Conservation (phyloP, 1,284 basidiomycete species). For the Xerocomus amazonicus region DNA sequence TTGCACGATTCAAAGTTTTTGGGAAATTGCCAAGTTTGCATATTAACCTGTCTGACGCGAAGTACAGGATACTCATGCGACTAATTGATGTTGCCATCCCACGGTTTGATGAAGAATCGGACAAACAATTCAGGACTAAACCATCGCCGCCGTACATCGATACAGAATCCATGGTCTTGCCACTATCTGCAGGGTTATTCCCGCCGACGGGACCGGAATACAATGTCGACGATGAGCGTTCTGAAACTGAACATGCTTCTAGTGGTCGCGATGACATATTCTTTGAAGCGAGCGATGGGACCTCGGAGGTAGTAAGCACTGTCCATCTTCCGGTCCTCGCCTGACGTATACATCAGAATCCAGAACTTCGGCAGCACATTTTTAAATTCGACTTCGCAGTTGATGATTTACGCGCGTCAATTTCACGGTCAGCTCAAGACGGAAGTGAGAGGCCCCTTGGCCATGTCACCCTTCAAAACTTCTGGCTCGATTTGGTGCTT, state of each 20-base stretch:
- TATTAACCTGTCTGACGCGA: constrained; percentile 93
- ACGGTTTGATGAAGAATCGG: constrained; percentile 62
- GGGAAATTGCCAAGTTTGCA: constrained; percentile 88
- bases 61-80: constrained; percentile 94
- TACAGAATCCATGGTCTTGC: constrained; percentile 40
- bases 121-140: constrained; percentile 25
- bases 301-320: constrained; percentile 47
- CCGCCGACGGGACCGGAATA: constrained; percentile 55
- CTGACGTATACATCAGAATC: constrained; percentile 36
- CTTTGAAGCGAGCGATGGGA: constrained; percentile 72
- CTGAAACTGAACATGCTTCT: constrained; percentile 38
- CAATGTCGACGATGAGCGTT: constrained; percentile 64
- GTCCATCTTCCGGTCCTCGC: constrained; percentile 6
- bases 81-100: constrained; percentile 92
- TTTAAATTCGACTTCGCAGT: constrained; percentile 93
- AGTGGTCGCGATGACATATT: constrained; percentile 57
- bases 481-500: constrained; percentile 71
- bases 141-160: constrained; percentile 27
- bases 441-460: constrained; percentile 74
- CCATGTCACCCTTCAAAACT: constrained; percentile 78
- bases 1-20: constrained; percentile 90
- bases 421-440: constrained; percentile 67
- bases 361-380: constrained; percentile 73
- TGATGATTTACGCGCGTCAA: constrained; percentile 78
- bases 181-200: constrained; percentile 55